A percentile compares a stretch with the other conserved stretches of the same genome.
Evolutionary conservation across 768 basidiomycete species (phyloP).

Genomic region (Naganishia vaughanmartiniae): DNA sequence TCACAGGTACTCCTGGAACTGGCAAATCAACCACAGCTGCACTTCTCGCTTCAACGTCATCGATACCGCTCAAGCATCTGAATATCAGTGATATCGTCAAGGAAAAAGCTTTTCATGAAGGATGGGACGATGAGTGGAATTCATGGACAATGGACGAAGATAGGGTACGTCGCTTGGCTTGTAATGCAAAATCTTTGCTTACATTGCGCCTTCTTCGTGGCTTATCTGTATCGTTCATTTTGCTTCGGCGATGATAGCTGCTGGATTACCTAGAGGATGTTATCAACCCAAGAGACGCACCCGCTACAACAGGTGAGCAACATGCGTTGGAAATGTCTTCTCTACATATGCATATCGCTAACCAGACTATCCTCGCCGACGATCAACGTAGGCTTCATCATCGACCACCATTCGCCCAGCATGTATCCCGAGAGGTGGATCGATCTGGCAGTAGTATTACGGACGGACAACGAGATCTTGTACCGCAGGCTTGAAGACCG

Average conservation of each 20-base stretch:
- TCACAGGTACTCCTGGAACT: conserved; percentile 58
- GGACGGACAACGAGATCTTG: conserved; percentile 78
- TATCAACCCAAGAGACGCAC: conserved; percentile 30
- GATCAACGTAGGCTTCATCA: conserved; percentile 44
- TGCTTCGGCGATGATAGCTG: conserved; percentile 57
- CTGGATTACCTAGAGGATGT: conserved; percentile 78
- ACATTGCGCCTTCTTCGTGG: background rate
- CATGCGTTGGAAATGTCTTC: background rate
- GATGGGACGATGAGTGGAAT: conserved; percentile 92
- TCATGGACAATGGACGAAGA: conserved; percentile 93
- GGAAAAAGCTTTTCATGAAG: conserved; percentile 72
- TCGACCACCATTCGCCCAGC: conserved; percentile 51
- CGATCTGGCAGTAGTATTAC: conserved; percentile 87
- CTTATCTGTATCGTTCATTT: background rate
- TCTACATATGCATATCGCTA: too few relatives aligned
- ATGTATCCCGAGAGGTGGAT: conserved; percentile 93
- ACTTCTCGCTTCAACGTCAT: conserved; percentile 59
- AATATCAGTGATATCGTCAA: conserved; percentile 90
- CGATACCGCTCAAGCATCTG: conserved; percentile 68
- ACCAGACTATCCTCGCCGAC: too few relatives aligned
- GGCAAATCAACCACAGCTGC: conserved; percentile 92
- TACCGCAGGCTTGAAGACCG: conserved; percentile 90
- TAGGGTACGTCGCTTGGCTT: conserved; percentile 62
- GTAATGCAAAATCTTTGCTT: conserved; percentile 33
- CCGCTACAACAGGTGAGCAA: conserved; percentile 27